Percentiles rank a stretch among this genome's conserved stretches.
Evolutionary conservation across 2,329 filamentous ascomycete genomes (phyloP).

Genomic region (Penicillium vulpinum): DNA sequence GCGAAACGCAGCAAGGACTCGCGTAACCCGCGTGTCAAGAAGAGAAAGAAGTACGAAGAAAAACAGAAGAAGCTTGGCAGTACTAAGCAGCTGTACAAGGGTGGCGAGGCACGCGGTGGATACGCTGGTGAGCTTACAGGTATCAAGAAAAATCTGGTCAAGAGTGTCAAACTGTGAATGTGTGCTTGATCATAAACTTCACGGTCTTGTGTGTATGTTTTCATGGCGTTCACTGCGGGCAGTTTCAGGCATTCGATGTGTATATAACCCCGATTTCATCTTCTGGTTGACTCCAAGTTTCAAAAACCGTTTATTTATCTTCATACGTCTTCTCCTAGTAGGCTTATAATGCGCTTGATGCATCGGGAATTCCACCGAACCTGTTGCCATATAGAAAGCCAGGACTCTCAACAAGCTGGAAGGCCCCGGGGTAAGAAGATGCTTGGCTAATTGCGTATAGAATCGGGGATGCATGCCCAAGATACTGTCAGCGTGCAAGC

Average conservation of each 20-base stretch:
- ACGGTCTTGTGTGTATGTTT: slow-evolving; percentile 18
- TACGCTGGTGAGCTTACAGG: slow-evolving; percentile 91
- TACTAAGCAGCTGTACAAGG: slow-evolving; percentile 82
- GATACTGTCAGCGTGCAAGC: not conserved
- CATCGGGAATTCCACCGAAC: slow-evolving; percentile 18
- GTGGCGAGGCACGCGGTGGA: slow-evolving; percentile 77
- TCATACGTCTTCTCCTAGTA: not conserved
- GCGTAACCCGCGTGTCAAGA: slow-evolving; percentile 94
- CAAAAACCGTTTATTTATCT: slow-evolving; percentile 2
- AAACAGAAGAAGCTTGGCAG: slow-evolving; percentile 96
- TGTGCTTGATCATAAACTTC: slow-evolving; percentile 15
- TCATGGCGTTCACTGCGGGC: slow-evolving; percentile 23
- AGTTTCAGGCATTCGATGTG: slow-evolving; percentile 27
- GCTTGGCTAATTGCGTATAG: not conserved
- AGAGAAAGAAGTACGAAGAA: slow-evolving; percentile 91
- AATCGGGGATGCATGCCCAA: not conserved
- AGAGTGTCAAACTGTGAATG: slow-evolving; percentile 81
- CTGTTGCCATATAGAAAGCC: slow-evolving; percentile 36
- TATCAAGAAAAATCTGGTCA: slow-evolving; percentile 91
- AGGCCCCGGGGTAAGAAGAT: no score
- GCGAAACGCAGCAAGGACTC: slow-evolving; percentile 91
- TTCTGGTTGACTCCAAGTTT: slow-evolving; percentile 9
- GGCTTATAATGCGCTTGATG: not conserved
- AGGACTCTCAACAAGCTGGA: slow-evolving; percentile 38
- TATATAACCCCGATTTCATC: slow-evolving; percentile 25